phyloP scores from a whole-genome alignment of 1,284 basidiomycete genomes.

The Mycena sp. region DNA sequence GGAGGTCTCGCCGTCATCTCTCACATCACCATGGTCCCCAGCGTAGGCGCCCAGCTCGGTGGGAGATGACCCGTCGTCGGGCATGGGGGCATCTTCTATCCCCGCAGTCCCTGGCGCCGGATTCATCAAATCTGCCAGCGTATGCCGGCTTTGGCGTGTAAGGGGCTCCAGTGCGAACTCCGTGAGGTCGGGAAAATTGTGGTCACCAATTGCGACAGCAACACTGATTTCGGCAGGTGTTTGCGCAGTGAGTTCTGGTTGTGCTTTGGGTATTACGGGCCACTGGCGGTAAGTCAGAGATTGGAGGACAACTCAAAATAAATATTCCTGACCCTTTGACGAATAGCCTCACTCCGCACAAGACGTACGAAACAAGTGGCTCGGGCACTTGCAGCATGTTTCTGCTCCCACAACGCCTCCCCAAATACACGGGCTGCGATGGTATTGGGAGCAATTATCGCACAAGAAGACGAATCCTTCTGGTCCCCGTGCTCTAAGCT shows the following conservation, averaged over 20 bases:
- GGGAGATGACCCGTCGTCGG: background rate
- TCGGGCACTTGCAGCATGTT: too few species aligned
- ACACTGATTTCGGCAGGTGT: background rate
- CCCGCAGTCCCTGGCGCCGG: background rate
- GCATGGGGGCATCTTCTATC: background rate
- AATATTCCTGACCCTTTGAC: background rate
- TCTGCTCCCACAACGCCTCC: too few species aligned
- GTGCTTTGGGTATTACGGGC: background rate
- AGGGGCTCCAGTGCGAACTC: background rate
- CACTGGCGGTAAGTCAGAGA: background rate
- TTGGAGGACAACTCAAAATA: background rate
- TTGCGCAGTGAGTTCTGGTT: background rate
- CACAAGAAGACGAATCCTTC: background rate
- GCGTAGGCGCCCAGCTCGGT: background rate
- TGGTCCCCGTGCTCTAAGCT: too few species aligned
- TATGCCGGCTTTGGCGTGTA: background rate
- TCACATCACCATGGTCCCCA: slow-evolving; percentile 4
- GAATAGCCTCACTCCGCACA: background rate
- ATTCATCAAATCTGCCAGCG: slow-evolving; percentile 1
- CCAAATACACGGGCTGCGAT: background rate
- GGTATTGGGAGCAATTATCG: background rate
- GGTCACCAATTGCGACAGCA: slow-evolving; percentile 5
- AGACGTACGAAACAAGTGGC: too few species aligned
- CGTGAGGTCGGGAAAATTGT: slow-evolving; percentile 8
- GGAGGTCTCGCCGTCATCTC: background rate